These are phyloP conservation scores for Neophaeococcomyces mojaviensis DNA, from an alignment of 2,329 filamentous ascomycete genomes.

Conservation along the genomic window DNA sequence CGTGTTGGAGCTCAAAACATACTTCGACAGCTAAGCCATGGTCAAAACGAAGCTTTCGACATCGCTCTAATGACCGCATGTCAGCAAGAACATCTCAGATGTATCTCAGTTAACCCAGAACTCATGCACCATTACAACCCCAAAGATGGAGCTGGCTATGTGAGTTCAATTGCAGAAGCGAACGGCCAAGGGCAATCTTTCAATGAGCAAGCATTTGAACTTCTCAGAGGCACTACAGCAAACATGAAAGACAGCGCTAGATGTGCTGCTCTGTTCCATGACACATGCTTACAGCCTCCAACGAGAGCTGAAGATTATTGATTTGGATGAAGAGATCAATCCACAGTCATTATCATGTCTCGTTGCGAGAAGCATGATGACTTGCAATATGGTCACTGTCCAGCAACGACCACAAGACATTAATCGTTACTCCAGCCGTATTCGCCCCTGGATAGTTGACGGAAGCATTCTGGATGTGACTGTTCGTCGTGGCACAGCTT, in stretches of 20 bases:
- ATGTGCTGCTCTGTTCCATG: slow-evolving; percentile 28
- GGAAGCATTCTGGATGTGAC: no score
- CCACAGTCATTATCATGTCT: no score
- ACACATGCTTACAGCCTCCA: slow-evolving; percentile 22
- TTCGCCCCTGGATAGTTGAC: no score
- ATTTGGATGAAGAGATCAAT: no score
- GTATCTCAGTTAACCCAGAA: slow-evolving; percentile 31
- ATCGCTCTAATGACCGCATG: slow-evolving; percentile 28
- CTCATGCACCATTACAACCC: slow-evolving; percentile 31
- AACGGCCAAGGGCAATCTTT: slow-evolving; percentile 17
- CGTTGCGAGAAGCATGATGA: no score
- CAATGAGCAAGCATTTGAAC: slow-evolving; percentile 23
- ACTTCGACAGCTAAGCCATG: slow-evolving; percentile 17
- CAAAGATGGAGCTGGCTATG: slow-evolving; percentile 21
- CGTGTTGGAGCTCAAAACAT: slow-evolving; percentile 35
- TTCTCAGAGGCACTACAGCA: slow-evolving; percentile 27
- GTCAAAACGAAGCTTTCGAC: slow-evolving; percentile 26
- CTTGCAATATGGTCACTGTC: no score
- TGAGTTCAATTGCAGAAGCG: slow-evolving; percentile 22
- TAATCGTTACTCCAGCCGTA: no score
- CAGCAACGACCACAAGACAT: no score
- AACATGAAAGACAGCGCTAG: slow-evolving; percentile 31
- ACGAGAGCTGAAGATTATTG: no score
- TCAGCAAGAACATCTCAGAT: slow-evolving; percentile 24
- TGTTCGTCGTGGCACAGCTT: no score